phyloP scores from a whole-genome alignment of 495 filamentous ascomycete species.

The Talaromyces stipitatus region DNA sequence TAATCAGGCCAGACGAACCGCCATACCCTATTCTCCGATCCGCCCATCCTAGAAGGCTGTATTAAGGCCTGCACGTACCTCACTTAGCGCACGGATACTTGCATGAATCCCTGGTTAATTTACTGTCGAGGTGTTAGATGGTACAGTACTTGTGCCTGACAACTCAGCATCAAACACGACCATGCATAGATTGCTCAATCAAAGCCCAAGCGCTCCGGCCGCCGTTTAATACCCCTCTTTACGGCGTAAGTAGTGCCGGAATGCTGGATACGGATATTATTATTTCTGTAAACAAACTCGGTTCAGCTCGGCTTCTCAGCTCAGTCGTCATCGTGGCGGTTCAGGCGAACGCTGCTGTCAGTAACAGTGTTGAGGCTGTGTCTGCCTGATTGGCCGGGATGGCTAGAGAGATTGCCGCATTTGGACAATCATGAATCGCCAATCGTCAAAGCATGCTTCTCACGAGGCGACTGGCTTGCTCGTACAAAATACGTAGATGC shows the following conservation, averaged over 20 bases:
- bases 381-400: background rate
- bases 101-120: background rate
- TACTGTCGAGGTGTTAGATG: background rate
- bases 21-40: background rate
- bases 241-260: background rate
- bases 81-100: background rate
- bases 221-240: constrained; percentile 1
- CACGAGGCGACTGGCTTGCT: background rate
- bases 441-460: background rate
- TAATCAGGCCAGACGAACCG: background rate
- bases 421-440: background rate
- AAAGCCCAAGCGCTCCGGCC: constrained; percentile 2
- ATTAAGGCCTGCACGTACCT: background rate
- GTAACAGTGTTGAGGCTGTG: background rate
- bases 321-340: background rate
- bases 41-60: background rate
- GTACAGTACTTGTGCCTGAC: background rate
- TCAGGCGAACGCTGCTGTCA: background rate
- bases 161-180: background rate
- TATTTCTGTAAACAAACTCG: too few relatives aligned
- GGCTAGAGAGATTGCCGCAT: background rate
- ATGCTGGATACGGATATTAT: background rate
- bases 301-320: background rate
- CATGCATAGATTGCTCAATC: background rate
- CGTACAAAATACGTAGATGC: background rate